Conservation (phyloP, 345 rosid species). For the Linum tenue region DNA sequence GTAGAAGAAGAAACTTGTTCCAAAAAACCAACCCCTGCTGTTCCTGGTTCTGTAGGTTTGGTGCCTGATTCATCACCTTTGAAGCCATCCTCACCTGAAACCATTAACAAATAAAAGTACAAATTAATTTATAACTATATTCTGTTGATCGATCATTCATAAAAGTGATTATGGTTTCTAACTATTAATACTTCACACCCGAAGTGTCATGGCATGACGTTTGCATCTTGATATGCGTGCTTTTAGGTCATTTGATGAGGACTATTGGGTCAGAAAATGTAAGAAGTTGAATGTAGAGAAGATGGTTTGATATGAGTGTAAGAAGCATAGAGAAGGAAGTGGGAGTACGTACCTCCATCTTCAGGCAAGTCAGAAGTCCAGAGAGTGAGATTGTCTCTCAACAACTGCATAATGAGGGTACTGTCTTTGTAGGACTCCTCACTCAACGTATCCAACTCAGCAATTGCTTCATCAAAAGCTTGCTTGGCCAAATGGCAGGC, state of each 20-base stretch:
- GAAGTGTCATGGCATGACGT: no score
- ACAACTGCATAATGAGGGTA: slow-evolving; percentile 3
- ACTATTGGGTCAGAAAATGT: background rate
- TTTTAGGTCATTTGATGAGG: background rate
- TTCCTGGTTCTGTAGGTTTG: background rate
- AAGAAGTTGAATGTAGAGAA: background rate
- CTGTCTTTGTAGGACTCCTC: slow-evolving; percentile 7
- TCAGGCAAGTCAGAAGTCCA: slow-evolving; percentile 8
- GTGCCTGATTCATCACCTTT: background rate
- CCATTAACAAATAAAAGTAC: background rate
- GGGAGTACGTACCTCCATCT: slow-evolving; percentile 1
- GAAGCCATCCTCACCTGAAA: background rate
- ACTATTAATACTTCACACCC: no score
- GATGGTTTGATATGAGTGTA: no score
- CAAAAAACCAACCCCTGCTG: background rate
- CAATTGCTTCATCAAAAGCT: slow-evolving; percentile 4
- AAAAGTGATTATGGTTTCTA: no score
- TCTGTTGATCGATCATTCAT: no score
- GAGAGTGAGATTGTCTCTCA: slow-evolving; percentile 7
- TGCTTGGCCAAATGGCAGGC: slow-evolving; percentile 8
- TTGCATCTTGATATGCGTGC: background rate
- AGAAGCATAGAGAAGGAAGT: background rate
- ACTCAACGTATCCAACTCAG: slow-evolving; percentile 4
- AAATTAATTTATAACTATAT: no score
- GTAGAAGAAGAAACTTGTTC: background rate